Percentiles rank a stretch among this genome's conserved stretches.
These are phyloP conservation scores for Tulasnella sp. DNA, from an alignment of 768 basidiomycete species.

Conservation along the genomic window DNA sequence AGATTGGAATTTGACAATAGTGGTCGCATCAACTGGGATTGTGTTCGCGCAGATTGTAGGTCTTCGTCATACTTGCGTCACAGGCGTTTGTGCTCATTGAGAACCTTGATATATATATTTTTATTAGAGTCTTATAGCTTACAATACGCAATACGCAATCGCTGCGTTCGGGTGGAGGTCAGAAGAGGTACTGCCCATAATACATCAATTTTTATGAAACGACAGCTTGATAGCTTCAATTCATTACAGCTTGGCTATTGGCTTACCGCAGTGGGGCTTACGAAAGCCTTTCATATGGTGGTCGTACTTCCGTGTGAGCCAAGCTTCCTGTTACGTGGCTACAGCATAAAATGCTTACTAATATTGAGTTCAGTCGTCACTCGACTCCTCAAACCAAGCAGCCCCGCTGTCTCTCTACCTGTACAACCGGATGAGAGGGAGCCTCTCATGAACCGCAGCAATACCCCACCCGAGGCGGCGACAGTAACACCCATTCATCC, in stretches of 20 bases:
- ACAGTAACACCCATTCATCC: neutral
- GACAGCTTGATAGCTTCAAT: neutral
- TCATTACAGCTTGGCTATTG: conserved; percentile 54
- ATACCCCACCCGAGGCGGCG: neutral
- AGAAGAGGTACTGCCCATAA: conserved; percentile 44
- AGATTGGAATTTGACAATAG: conserved; percentile 55
- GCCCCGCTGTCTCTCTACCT: conserved; percentile 21
- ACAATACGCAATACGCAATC: conserved; percentile 55
- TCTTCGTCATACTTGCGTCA: no score
- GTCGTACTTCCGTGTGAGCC: conserved; percentile 39
- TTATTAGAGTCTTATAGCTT: conserved; percentile 42
- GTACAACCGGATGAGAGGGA: conserved; percentile 21
- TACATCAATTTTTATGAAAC: neutral
- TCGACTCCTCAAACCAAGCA: neutral
- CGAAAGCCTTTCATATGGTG: conserved; percentile 45
- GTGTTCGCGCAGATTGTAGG: conserved; percentile 38
- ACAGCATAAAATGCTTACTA: neutral
- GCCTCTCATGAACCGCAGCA: conserved; percentile 5
- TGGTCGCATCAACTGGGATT: conserved; percentile 44
- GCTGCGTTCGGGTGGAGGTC: conserved; percentile 54
- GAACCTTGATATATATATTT: neutral
- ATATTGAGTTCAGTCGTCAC: neutral
- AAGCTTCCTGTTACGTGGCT: neutral
- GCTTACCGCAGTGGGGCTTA: conserved; percentile 42
- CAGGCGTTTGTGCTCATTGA: neutral